phyloP scores from a whole-genome alignment of 2,329 filamentous ascomycete genomes.

The Pseudomassariella vexata region DNA sequence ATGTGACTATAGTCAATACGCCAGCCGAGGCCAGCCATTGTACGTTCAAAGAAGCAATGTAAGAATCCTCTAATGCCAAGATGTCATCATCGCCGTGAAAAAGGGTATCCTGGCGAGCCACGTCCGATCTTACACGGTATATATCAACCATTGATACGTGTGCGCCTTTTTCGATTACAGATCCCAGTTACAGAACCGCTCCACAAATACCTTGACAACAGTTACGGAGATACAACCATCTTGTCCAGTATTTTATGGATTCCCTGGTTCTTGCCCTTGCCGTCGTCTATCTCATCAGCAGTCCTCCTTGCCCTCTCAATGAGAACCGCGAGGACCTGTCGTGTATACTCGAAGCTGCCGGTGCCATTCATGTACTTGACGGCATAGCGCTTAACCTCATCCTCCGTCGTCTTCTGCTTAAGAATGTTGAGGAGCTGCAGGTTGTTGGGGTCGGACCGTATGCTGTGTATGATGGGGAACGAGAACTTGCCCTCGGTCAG shows the following conservation, averaged over 20 bases:
- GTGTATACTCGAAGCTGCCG: slow-evolving; percentile 83
- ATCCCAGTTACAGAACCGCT: no score
- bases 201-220: no score
- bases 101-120: no score
- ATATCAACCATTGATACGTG: no score
- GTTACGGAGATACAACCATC: slow-evolving; percentile 41
- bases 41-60: no score
- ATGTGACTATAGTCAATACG: no score
- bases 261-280: slow-evolving; percentile 47
- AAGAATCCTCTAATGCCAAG: no score
- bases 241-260: slow-evolving; percentile 65
- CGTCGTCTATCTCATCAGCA: slow-evolving; percentile 59
- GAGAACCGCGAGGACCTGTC: slow-evolving; percentile 58
- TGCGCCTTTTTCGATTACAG: no score
- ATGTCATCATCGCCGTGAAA: no score
- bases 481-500: slow-evolving; percentile 96
- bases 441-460: slow-evolving; percentile 68
- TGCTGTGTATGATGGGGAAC: slow-evolving; percentile 91
- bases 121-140: no score
- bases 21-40: no score
- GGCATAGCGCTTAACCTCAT: slow-evolving; percentile 87
- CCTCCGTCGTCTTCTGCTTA: slow-evolving; percentile 80
- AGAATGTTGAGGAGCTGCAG: slow-evolving; percentile 86
- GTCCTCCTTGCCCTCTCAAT: slow-evolving; percentile 57
- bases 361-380: slow-evolving; percentile 86